A percentile compares a stretch with the other conserved stretches of the same genome.
Conservation (phyloP, 352 stramenopile species). For the Globisporangium takayamanum region DNA sequence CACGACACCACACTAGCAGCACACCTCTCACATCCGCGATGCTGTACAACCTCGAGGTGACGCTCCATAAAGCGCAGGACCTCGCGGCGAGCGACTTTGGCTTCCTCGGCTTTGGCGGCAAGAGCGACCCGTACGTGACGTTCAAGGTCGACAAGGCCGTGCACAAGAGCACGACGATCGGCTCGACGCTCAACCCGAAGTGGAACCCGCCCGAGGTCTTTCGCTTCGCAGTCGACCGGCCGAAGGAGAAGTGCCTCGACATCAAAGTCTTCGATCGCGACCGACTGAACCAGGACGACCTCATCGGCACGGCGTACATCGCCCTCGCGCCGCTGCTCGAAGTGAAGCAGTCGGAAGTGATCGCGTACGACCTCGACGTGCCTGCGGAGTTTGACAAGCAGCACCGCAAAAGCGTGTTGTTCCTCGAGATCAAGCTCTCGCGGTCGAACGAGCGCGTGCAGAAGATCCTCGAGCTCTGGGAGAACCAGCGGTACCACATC, state of each 20-base stretch:
- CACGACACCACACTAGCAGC: background rate
- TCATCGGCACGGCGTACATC: slow-evolving; percentile 42
- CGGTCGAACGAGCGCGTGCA: slow-evolving; percentile 43
- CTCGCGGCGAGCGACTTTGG: slow-evolving; percentile 51
- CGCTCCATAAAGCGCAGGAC: slow-evolving; percentile 46
- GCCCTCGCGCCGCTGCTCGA: slow-evolving; percentile 45
- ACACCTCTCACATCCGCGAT: slow-evolving; percentile 1
- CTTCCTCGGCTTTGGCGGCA: slow-evolving; percentile 65
- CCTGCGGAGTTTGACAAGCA: slow-evolving; percentile 51
- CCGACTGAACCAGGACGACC: slow-evolving; percentile 52
- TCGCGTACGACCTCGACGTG: slow-evolving; percentile 52
- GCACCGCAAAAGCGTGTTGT: slow-evolving; percentile 50
- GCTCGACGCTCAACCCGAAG: slow-evolving; percentile 37
- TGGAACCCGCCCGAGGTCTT: slow-evolving; percentile 54
- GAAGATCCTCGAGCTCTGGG: slow-evolving; percentile 75
- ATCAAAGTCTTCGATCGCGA: slow-evolving; percentile 64
- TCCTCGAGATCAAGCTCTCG: slow-evolving; percentile 51
- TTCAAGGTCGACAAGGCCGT: slow-evolving; percentile 40
- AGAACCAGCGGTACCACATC: slow-evolving; percentile 80
- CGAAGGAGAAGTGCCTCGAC: slow-evolving; percentile 46
- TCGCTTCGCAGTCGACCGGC: slow-evolving; percentile 51
- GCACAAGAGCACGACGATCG: slow-evolving; percentile 47
- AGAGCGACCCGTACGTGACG: slow-evolving; percentile 72
- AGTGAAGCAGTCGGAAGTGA: slow-evolving; percentile 31
- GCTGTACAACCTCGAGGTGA: slow-evolving; percentile 54